Base-by-base conservation (phyloP, 768 basidiomycete genomes). In the Mycena indigotica region DNA sequence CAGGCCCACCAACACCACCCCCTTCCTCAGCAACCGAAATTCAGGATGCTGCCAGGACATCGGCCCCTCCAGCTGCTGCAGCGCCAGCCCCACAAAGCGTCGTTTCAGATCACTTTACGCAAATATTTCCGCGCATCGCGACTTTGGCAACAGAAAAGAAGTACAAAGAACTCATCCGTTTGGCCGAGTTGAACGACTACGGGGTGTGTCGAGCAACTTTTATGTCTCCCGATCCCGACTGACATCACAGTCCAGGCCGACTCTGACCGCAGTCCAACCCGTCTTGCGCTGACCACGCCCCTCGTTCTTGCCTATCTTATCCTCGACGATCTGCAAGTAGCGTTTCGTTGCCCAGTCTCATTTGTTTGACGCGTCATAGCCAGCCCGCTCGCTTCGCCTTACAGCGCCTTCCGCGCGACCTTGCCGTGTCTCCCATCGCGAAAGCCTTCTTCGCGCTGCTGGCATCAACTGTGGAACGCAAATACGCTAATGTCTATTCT, bases 261-360 rank as follows among this genome's bases (percentile, higher is more conserved):
- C 35, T 73, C 68, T 58, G 77, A 80, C 30, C 74, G 68, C 23
- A 73, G 75, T 44, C 67, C 68, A 35, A 76, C 74, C 29, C 78
- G 83, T 41, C 64, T 90, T 19, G 71, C 88, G 30, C 65, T 87
- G 29, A 76, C 80, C 12, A 77, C 79, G 3, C 87, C 88, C 15
- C 71, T 90, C 28, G 82, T 88, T 21, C 77, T 91, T 13, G 78
- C 81, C 4, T 86, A 89, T 71, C 74, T 90, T 40, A 85, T 86
- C 40, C 55, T 79, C 38, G 84, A 90, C 63, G 78, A 88, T 56
- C 66, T 85, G 89, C 87, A 64, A 66, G 86, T 2, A 15, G 25
- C 25, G 50, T 28, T 17, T 23, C 23, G 16, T 41, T 53, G 15
- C 19, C 6, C 16, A 24, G n/a, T 26, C 12, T 19, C 30, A 21